Base-by-base conservation (phyloP, 768 basidiomycete genomes). In the Termitomyces sp. region DNA sequence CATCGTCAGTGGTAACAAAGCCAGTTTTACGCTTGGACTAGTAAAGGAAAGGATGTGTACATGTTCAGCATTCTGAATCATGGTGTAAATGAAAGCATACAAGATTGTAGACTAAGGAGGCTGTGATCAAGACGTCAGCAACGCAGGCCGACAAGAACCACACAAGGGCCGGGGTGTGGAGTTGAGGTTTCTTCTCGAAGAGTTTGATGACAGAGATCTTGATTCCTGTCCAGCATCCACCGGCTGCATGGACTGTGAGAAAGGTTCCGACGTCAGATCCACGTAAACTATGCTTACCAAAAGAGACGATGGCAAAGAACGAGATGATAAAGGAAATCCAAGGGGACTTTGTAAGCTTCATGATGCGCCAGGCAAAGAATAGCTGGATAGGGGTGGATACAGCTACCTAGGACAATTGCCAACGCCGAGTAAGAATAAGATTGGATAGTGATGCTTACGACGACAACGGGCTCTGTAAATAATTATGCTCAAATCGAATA, bases 41-140 rank as follows among this genome's bases (percentile, higher is more conserved):
- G 20, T 25, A 25, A 25, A 29, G 36, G 25, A 0, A 29, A 9
- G 0, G n/a, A 25, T 48, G 2, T 40, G 32, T 32, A n/a, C 10
- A 4, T 11, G 47, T 20, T 15, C 5, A 31, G 15, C 4, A 25
- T 34, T 25, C 20, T 25, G 20, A 25, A 25, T 25, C 8, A 5
- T 14, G 3, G 32, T 7, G 9, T 11, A 4, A 29, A 53, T 2
- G 2, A 12, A n/a, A 55, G 17, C 52, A 25, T 61, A 82, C 83
- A 69, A 85, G 67, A 42, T 73, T 77, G 52, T 72, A 65, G 7
- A 78, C 77, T 6, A 85, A 72, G 1, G 74, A 63, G 0, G 67
- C 58, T 1, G 84, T 79, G 53, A 86, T 85, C 10, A 82, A 63
- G 8, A 79, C 63, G 66, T 85, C 85, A 11, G 78, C 76, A 11